Evolutionary conservation across 2,329 filamentous ascomycete species (phyloP), one percentile per base, ranked within the genome.

Genomic region (Fusarium marasasianum): DNA sequence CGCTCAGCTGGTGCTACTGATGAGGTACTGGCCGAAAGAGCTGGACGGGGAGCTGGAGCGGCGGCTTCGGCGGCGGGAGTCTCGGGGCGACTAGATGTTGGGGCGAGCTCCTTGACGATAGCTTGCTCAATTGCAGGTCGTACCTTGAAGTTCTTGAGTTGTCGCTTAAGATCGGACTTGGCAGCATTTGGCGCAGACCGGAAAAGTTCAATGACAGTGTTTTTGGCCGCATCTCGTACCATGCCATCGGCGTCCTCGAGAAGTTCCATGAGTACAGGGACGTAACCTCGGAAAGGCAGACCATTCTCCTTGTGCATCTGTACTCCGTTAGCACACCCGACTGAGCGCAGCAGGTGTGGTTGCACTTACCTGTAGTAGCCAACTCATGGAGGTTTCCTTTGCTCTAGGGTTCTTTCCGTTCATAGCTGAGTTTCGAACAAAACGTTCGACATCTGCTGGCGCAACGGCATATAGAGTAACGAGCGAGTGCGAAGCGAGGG

Each of bases 241-340:
- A 91, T 92, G 56, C 93, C 92, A 81, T 98, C 96, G 15, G 95
- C 93, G 81, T 98, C 95, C 83, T 98, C 96, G 47, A 98, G 88
- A 75, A 96, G 89, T 62, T 94, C 92, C 84, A 98, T 96, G 45
- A 98, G 87, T 17, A 89, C 88, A 6, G 94, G 92, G 4, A 97
- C 95, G 80, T 97, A 98, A 78, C 86, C 86, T 71, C 94, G 92
- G 83, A 98, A 98, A 43, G 92, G 91, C 74, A 98, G 86, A 44
- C 90, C 91, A 66, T 95, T 90, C 61, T 94, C 92, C 79, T 92
- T 89, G 81, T 96, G 93, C 92, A 96, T 97, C 89, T 94, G 79
- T 35, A 54, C 29, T 31, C 40, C 17, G 20, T 78, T 63, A 78
- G 73, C 57, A 69, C 15, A 45, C 20, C 31, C 44, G 26, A 31